Evolutionary conservation across 2,329 filamentous ascomycete species (phyloP).

Genomic region (Pyrenochaeta sp.): DNA sequence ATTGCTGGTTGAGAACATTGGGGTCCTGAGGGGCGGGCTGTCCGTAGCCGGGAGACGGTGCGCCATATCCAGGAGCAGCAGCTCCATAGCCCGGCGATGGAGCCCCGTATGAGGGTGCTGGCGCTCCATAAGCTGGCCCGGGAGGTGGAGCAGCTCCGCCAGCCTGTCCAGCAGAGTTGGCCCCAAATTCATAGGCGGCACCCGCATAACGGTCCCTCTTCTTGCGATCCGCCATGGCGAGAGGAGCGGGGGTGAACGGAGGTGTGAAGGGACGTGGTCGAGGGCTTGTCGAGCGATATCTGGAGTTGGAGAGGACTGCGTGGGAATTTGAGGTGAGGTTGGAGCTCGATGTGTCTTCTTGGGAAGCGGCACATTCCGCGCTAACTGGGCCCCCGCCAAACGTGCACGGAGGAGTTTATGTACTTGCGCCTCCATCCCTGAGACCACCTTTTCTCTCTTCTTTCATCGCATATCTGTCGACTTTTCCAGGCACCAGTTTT

Average conservation of each 20-base stretch:
- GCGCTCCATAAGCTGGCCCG: conserved; percentile 30
- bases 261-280: conserved; percentile 13
- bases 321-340: conserved; percentile 34
- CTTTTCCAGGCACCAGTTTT: conserved; percentile 17
- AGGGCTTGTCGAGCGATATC: conserved; percentile 15
- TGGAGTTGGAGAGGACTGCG: conserved; percentile 18
- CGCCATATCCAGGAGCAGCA: conserved; percentile 51
- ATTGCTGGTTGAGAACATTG: conserved; percentile 73
- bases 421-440: not conserved
- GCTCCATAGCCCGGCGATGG: conserved; percentile 44
- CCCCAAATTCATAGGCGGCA: conserved; percentile 93
- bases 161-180: conserved; percentile 71
- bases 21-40: conserved; percentile 65
- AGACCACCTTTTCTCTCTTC: conserved; percentile 6
- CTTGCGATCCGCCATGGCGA: conserved; percentile 58
- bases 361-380: conserved; percentile 38
- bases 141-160: conserved; percentile 54
- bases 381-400: conserved; percentile 32
- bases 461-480: not conserved
- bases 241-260: conserved; percentile 17
- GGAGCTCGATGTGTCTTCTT: conserved; percentile 48
- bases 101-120: conserved; percentile 49
- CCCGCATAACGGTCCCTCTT: conserved; percentile 97
- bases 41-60: conserved; percentile 38
- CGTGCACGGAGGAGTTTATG: conserved; percentile 17